A percentile compares a stretch with the other conserved stretches of the same genome.
These are phyloP conservation scores for Talaromyces rugulosus DNA, from an alignment of 2,329 filamentous ascomycete genomes.

Conservation along the genomic window DNA sequence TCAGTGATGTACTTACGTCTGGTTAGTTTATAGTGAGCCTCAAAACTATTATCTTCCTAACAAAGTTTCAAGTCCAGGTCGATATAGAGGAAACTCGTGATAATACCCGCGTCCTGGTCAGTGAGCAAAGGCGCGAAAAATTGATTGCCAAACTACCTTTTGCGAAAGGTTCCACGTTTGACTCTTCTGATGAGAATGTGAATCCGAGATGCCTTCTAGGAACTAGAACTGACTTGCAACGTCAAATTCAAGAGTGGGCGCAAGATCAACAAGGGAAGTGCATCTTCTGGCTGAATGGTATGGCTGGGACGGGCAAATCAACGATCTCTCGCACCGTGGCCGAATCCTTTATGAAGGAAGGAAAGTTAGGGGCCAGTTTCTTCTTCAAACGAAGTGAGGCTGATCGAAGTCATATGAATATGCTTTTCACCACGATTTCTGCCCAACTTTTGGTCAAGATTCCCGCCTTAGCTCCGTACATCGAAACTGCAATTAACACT, in stretches of 20 bases:
- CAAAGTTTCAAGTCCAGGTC: no score
- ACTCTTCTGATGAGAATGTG: neutral
- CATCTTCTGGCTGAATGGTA: slow-evolving; percentile 28
- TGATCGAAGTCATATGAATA: slow-evolving; percentile 31
- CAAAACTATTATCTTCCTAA: no score
- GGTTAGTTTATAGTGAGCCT: neutral
- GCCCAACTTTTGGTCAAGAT: slow-evolving; percentile 25
- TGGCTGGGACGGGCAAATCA: slow-evolving; percentile 1
- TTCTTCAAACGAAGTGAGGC: slow-evolving; percentile 25
- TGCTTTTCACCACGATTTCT: slow-evolving; percentile 36
- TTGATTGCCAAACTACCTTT: neutral
- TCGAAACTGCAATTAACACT: slow-evolving; percentile 18
- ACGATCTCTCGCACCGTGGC: neutral
- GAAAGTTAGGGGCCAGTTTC: neutral
- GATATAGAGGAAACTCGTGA: no score
- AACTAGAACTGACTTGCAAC: neutral
- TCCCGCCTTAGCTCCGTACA: slow-evolving; percentile 21
- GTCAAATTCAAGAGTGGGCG: neutral
- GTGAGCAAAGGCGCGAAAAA: no score
- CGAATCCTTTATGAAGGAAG: neutral
- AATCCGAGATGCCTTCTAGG: slow-evolving; percentile 1
- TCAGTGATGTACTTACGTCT: neutral
- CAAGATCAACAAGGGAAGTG: neutral
- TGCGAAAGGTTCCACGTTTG: neutral
- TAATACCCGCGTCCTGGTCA: no score